Conservation (phyloP, 129 eudicot genomes). For the Pseudognaphalium luteoalbum region DNA sequence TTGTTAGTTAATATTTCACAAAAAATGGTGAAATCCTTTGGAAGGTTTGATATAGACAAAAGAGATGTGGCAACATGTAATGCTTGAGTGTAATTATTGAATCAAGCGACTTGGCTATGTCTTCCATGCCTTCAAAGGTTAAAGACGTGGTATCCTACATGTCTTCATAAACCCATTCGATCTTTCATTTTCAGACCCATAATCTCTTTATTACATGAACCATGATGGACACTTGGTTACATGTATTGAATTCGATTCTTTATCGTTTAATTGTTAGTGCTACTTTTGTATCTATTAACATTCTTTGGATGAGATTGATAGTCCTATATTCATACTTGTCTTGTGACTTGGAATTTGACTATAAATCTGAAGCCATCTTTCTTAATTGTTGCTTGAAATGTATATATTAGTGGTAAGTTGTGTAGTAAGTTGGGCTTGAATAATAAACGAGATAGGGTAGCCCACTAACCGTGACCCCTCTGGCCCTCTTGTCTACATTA, state of each 20-base stretch:
- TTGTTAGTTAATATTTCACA: not conserved
- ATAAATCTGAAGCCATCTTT: not conserved
- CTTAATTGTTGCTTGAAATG: not conserved
- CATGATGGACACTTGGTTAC: not conserved
- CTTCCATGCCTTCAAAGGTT: constrained; percentile 31
- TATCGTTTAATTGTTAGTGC: not conserved
- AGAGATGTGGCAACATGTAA: constrained; percentile 24
- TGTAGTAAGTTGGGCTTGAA: too few relatives aligned
- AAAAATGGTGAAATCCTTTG: constrained; percentile 1
- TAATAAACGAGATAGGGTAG: too few relatives aligned
- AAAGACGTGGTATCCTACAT: constrained; percentile 38
- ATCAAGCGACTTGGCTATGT: constrained; percentile 32
- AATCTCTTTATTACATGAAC: constrained; percentile 20
- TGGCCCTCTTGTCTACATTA: too few relatives aligned
- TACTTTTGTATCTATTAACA: not conserved
- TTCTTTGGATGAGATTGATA: not conserved
- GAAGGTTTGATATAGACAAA: constrained; percentile 30
- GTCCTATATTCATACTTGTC: not conserved
- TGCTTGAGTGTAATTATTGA: constrained; percentile 28
- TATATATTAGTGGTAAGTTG: too few relatives aligned
- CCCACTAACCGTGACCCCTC: too few relatives aligned
- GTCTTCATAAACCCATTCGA: constrained; percentile 19
- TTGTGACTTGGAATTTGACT: not conserved
- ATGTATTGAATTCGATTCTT: not conserved
- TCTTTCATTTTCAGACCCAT: constrained; percentile 1